Base-by-base conservation (phyloP, 2,329 filamentous ascomycete genomes). In the Saccharata proteae region DNA sequence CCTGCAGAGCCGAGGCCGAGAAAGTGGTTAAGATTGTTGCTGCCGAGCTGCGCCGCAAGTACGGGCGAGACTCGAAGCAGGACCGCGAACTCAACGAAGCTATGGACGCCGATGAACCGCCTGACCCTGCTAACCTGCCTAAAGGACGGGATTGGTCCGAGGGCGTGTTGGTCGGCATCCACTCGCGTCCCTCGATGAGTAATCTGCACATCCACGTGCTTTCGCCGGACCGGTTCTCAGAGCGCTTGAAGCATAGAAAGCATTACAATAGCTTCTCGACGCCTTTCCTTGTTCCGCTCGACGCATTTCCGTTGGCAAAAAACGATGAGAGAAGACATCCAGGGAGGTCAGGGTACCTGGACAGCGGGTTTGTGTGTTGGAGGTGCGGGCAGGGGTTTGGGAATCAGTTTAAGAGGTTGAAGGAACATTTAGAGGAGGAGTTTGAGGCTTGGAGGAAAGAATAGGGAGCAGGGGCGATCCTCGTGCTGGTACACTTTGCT, bases 241-340 rank as follows among this genome's bases (percentile, higher is more conserved):
- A 71, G 8, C 68, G 67, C 26, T 43, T 94, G 55, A 82, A 77
- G 58, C 76, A 88, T 49, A 68, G 75, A 40, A 88, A 85, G 52
- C 90, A 96, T 58, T 96, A 94, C 58, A 83, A 90, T 49, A 90
- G 80, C 40, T 96, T 96, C 57, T 75, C 72, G 18, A 92, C 86
- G 31, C 70, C 71, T 3, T 98, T 96, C 52, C 71, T 98, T 14
- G 71, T 96, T 9, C 65, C 69, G 11, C 47, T 96, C 16, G 74
- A 74, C 14, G 80, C 86, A 37, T 88, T 94, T 29, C 88, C 90
- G 4, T 58, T 96, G 17, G 63, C 66, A 0, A 39, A 61, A 16
- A 70, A 77, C 33, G 83, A 92, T 51, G 54, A 58, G 26, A 61
- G 83, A 37, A 65, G 77, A 40, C 50, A 73, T 34, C 67, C 73